These are phyloP conservation scores for Rhynchospora pubera DNA, from an alignment of 176 grass and related monocot species.

Conservation along the genomic window DNA sequence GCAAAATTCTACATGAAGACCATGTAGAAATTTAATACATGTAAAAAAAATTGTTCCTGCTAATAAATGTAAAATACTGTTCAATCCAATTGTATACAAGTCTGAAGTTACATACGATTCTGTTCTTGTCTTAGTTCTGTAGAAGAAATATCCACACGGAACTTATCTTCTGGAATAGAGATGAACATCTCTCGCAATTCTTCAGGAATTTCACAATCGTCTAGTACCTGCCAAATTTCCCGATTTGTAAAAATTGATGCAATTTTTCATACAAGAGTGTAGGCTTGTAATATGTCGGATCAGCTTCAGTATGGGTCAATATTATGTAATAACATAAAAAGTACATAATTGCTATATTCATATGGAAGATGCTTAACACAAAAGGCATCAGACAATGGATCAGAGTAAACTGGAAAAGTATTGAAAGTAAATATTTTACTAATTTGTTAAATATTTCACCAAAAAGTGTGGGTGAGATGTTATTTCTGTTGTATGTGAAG, in stretches of 20 bases:
- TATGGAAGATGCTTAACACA: neutral
- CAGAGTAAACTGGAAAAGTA: neutral
- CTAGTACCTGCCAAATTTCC: constrained; percentile 46
- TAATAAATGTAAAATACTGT: neutral
- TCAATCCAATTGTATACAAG: neutral
- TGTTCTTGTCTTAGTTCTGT: constrained; percentile 60
- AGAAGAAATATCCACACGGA: constrained; percentile 77
- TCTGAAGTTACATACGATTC: neutral
- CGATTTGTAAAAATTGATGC: neutral
- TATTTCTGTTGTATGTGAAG: no score
- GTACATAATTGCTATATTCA: neutral
- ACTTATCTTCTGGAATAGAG: constrained; percentile 65
- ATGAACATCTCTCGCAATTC: constrained; percentile 78
- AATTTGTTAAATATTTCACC: no score
- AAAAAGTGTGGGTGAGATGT: no score
- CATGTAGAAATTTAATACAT: neutral
- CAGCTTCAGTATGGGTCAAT: neutral
- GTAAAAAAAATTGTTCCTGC: no score
- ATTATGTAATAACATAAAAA: no score
- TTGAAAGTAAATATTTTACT: no score
- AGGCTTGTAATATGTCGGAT: neutral
- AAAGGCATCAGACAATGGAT: neutral
- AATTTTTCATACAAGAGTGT: neutral
- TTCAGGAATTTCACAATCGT: constrained; percentile 69
- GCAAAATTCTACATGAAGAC: neutral